Evolutionary conservation across 192 early-diverging fungal genomes (phyloP).

Genomic region (Coemansia sp.): DNA sequence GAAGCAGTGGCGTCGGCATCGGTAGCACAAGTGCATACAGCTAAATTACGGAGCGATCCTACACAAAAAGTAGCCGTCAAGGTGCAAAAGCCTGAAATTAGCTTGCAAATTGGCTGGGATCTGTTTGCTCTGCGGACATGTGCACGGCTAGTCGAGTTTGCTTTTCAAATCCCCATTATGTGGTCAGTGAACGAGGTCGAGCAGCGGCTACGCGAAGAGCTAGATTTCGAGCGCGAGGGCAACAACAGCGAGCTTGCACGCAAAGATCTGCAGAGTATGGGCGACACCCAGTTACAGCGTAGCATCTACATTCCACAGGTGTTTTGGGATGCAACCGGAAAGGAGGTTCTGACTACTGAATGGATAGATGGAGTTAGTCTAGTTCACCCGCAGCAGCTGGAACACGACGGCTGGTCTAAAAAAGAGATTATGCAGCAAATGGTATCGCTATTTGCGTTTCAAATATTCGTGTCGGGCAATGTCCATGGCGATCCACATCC

Average conservation of each 20-base stretch:
- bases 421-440: conserved; percentile 67
- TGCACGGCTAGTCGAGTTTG: conserved; percentile 61
- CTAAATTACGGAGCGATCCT: conserved; percentile 59
- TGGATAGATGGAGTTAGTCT: conserved; percentile 85
- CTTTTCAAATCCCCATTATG: conserved; percentile 80
- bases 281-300: conserved; percentile 52
- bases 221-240: conserved; percentile 87
- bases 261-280: conserved; percentile 45
- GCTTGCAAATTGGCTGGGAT: conserved; percentile 81
- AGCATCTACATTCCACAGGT: conserved; percentile 77
- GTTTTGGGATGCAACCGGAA: conserved; percentile 65
- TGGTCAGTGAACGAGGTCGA: conserved; percentile 77
- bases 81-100: conserved; percentile 89
- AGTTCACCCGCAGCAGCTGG: conserved; percentile 51
- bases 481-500: conserved; percentile 89
- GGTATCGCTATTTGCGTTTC: conserved; percentile 78
- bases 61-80: conserved; percentile 76
- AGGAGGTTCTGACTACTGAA: conserved; percentile 77
- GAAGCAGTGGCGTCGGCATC: conserved; percentile 81
- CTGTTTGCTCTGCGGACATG: conserved; percentile 65
- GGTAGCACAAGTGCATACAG: conserved; percentile 88
- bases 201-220: conserved; percentile 72
- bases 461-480: conserved; percentile 84
- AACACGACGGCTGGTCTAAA: conserved; percentile 27
- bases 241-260: conserved; percentile 68